Percentiles rank a stretch among this genome's conserved stretches.
Evolutionary conservation across 2,329 filamentous ascomycete genomes (phyloP).

Genomic region (Aspergillus tamarii): DNA sequence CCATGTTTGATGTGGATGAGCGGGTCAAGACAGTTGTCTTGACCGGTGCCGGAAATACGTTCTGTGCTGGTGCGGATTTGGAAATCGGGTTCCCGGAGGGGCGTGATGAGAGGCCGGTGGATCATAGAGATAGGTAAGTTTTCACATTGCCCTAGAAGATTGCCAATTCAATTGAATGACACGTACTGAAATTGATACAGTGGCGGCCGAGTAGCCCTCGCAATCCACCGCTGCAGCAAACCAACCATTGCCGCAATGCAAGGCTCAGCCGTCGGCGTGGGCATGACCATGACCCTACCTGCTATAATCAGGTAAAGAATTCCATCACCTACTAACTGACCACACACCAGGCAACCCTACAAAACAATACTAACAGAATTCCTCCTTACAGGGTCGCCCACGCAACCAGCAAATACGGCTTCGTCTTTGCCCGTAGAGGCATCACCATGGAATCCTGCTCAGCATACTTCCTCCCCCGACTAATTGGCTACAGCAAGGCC

Average conservation of each 20-base stretch:
- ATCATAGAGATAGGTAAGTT: constrained; percentile 59
- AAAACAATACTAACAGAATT: background rate
- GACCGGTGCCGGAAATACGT: constrained; percentile 52
- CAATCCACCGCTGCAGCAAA: constrained; percentile 62
- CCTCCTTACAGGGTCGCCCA: constrained; percentile 52
- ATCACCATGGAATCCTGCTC: constrained; percentile 73
- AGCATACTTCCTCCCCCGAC: constrained; percentile 71
- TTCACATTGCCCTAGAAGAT: too few relatives aligned
- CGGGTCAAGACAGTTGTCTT: constrained; percentile 59
- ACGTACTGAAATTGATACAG: constrained; percentile 22
- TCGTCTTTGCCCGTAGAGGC: constrained; percentile 72
- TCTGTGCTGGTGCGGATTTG: constrained; percentile 61
- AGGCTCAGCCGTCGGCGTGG: constrained; percentile 60
- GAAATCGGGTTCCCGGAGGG: constrained; percentile 54
- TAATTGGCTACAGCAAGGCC: constrained; percentile 58
- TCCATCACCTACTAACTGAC: too few relatives aligned
- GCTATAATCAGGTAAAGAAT: constrained; percentile 51
- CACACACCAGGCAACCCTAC: background rate
- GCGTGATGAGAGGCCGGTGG: constrained; percentile 42
- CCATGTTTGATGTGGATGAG: constrained; percentile 54
- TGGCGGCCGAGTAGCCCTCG: constrained; percentile 43
- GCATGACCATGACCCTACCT: constrained; percentile 62
- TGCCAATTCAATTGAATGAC: background rate
- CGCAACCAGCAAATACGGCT: constrained; percentile 67
- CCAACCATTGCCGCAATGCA: constrained; percentile 60